Base-by-base conservation (phyloP, 306 rosid genomes). In the Lathyrus aphaca region DNA sequence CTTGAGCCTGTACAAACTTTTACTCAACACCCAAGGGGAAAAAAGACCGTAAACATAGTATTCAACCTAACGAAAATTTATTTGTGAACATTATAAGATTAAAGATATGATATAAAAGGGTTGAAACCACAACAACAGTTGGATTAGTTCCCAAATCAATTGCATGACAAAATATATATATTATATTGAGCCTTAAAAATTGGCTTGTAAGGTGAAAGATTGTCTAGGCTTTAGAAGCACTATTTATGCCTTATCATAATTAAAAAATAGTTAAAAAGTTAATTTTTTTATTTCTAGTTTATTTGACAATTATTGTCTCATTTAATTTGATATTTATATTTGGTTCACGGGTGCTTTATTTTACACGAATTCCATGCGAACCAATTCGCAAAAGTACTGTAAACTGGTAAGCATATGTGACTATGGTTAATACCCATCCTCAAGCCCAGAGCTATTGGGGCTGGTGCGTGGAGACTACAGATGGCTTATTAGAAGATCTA, bases 1-100 rank as follows among this genome's bases (percentile, higher is more conserved):
- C 68, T 65, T 32, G 58, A 64, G 66, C 85, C 62, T 72, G 73
- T 68, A 62, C 79, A 77, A 66, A 69, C 72, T 68, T 72, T 49
- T 10, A 17, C 12, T 17, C 25, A 57, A 55, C 57, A 49, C 70
- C 64, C 65, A 42, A 43, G 21, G 19, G 19, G 63, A 45, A 48
- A 5, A 66, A 57, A 49, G 8, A 30, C 59, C 61, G 72, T 58
- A 71, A 50, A 10, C 67, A 25, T 55, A 59, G 51, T 19, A 9
- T 46, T 43, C 11, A n/a, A 71, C 49, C 49, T 38, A 35, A 2
- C 25, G 19, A 73, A 67, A 58, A 44, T 37, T 40, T 53, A 73
- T 21, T 61, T 37, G 16, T 68, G 37, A 38, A 46, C 16, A 27
- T 6, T 25, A 19, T 51, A 58, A 21, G 8, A 64, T 12, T 3